These are phyloP conservation scores for Cynanchum wilfordii DNA, from an alignment of 257 asterid species.

Conservation along the genomic window DNA sequence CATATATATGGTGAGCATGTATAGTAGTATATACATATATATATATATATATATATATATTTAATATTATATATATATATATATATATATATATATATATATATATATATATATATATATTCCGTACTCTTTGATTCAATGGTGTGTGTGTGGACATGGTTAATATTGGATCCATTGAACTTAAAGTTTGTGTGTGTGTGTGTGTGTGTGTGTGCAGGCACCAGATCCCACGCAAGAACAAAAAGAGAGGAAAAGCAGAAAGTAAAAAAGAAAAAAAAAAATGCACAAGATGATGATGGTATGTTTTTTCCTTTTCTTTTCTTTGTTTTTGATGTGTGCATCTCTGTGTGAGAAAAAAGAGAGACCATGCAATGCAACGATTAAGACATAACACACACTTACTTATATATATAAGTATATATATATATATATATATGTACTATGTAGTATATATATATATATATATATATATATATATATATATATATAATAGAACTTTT, in stretches of 20 bases:
- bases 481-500: constrained; percentile 3
- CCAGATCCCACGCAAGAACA: neutral
- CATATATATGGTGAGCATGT: no score
- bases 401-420: neutral
- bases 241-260: neutral
- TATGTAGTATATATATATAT: neutral
- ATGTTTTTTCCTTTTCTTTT: neutral
- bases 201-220: neutral
- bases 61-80: no score
- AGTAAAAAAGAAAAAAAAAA: neutral
- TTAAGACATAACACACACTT: constrained; percentile 19
- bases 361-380: constrained; percentile 19
- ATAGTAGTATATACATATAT: no score
- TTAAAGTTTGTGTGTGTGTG: no score
- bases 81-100: no score
- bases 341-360: constrained; percentile 11
- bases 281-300: neutral
- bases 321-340: neutral
- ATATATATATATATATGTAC: no score
- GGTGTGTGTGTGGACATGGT: neutral
- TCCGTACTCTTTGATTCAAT: no score
- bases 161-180: neutral
- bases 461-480: no score
- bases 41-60: no score
- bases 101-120: no score